These are phyloP conservation scores for Paxillus involutus DNA, from an alignment of 768 basidiomycete species.

Conservation along the genomic window DNA sequence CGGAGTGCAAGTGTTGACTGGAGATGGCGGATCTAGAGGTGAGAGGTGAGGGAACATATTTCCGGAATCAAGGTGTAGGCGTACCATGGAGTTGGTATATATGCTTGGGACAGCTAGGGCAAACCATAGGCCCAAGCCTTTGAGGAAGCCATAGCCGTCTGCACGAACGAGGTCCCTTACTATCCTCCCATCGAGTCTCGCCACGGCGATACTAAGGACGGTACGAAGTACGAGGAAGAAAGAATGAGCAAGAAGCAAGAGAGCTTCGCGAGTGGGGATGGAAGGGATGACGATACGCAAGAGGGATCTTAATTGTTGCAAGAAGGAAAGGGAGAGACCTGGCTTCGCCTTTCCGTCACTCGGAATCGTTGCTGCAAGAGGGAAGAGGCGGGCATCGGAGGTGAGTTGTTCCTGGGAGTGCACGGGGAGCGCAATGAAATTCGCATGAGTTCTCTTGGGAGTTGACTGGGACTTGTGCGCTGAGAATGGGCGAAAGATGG, in stretches of 20 bases:
- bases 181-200: constrained; percentile 84
- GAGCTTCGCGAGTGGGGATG: constrained; percentile 63
- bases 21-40: constrained; percentile 76
- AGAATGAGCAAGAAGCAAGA: constrained; percentile 76
- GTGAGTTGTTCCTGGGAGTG: constrained; percentile 55
- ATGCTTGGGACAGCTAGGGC: constrained; percentile 88
- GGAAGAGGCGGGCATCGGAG: constrained; percentile 60
- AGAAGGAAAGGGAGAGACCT: constrained; percentile 66
- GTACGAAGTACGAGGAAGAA: constrained; percentile 85
- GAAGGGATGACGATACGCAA: constrained; percentile 69
- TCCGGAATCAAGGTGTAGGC: background rate
- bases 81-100: constrained; percentile 93
- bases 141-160: constrained; percentile 79
- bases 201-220: constrained; percentile 84
- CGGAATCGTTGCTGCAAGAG: constrained; percentile 43
- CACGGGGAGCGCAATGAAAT: constrained; percentile 65
- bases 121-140: constrained; percentile 87
- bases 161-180: constrained; percentile 89
- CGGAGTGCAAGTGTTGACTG: constrained; percentile 84
- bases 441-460: constrained; percentile 56
- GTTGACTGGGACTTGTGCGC: constrained; percentile 48
- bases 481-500: constrained; percentile 25
- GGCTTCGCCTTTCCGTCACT: constrained; percentile 43
- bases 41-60: background rate
- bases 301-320: constrained; percentile 73